A percentile compares a stretch with the other conserved stretches of the same genome.
Evolutionary conservation across 2,329 filamentous ascomycete genomes (phyloP).

Genomic region (Nakataea oryzae): DNA sequence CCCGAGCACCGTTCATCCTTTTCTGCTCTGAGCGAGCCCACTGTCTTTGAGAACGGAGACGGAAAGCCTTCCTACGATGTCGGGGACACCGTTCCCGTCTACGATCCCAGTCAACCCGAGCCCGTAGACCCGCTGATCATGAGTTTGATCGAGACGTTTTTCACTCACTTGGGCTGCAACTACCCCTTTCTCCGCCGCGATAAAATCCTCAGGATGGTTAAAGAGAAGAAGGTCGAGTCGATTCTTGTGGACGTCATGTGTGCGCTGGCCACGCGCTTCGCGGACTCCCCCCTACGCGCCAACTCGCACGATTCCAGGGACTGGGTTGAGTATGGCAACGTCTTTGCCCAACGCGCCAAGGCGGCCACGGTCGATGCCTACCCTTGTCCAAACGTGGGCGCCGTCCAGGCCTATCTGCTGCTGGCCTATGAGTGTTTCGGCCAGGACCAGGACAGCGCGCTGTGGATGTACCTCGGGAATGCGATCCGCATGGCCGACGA

Average conservation of each 20-base stretch:
- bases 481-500: conserved; percentile 78
- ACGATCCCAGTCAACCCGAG: conserved; percentile 60
- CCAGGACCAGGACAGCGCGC: conserved; percentile 74
- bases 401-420: conserved; percentile 72
- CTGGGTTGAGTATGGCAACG: conserved; percentile 60
- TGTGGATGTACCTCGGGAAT: conserved; percentile 90
- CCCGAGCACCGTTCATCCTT: conserved; percentile 7
- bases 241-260: conserved; percentile 84
- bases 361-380: conserved; percentile 76
- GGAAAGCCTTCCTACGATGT: conserved; percentile 25
- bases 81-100: conserved; percentile 42
- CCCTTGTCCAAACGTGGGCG: conserved; percentile 70
- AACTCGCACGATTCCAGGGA: conserved; percentile 17
- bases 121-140: conserved; percentile 68
- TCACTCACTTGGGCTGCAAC: conserved; percentile 71
- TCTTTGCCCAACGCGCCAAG: conserved; percentile 74
- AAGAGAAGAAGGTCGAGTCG: conserved; percentile 71
- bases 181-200: conserved; percentile 67
- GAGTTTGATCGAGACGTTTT: conserved; percentile 71
- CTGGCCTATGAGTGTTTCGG: conserved; percentile 87
- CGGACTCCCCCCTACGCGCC: conserved; percentile 22
- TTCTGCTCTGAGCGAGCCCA: conserved; percentile 8
- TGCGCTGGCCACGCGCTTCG: conserved; percentile 69
- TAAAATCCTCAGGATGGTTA: conserved; percentile 64
- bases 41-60: conserved; percentile 29